Base-by-base conservation (phyloP, 176 grass and related monocot species). In the Hsuehochloa calcarea region DNA sequence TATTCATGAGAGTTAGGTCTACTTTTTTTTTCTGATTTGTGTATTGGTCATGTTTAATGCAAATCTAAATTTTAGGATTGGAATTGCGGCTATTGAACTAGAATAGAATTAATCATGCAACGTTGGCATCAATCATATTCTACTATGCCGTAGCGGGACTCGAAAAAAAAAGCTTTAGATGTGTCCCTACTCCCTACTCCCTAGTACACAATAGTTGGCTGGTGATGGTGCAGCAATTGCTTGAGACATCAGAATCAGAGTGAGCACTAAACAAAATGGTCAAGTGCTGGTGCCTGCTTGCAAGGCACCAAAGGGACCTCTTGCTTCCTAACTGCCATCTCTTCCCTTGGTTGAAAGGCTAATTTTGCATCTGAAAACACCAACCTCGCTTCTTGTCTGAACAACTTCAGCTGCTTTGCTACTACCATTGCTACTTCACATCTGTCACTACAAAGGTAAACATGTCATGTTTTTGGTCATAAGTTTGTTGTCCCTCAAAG, bases 241-340 rank as follows among this genome's bases (percentile, higher is more conserved):
- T 75, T 26, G 52, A 74, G n/a, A 68, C 51, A 61, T 84, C 68
- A 80, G 81, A 62, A 80, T 80, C 14, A 76, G 13, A 82, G 38
- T 45, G 26, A 22, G 65, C 51, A 79, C 51, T 79, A 34, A 40
- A 68, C 74, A 86, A 67, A 45, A 66, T 54, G 61, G 86, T 89
- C 59, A 73, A 82, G 52, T 65, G 39, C 67, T 73, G 65, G 39
- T 67, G 70, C 74, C 79, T 83, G 38, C 43, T 66, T 79, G 35
- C 25, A 40, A 85, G 78, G 67, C 80, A 88, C 79, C 72, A 68
- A 71, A 81, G 50, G 64, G n/a, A 26, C 34, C 25, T 79, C 63
- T 84, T 89, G 63, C 83, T 68, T 83, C 75, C 89, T 80, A 84
- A 62, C 76, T 85, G 74, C 69, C 84, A 73, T 81, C 66, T 71